Percentiles rank a stretch among this genome's conserved stretches.
These are phyloP conservation scores for Gymnopilus dilepis DNA, from an alignment of 768 basidiomycete genomes.

Conservation along the genomic window DNA sequence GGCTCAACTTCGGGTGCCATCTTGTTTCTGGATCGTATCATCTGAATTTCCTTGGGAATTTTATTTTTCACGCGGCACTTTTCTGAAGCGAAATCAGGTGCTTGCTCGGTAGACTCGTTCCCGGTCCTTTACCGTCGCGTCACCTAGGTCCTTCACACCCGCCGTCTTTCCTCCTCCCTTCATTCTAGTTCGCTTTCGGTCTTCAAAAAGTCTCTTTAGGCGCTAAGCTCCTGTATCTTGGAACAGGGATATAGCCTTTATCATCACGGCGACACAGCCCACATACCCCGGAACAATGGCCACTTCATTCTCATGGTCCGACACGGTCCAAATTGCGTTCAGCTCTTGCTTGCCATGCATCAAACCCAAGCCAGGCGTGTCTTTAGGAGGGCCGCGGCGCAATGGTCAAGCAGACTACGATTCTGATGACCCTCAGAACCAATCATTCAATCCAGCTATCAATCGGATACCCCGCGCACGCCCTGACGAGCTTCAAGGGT, in stretches of 20 bases:
- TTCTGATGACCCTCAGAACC: constrained; percentile 21
- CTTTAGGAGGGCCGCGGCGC: constrained; percentile 2
- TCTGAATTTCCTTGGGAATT: neutral
- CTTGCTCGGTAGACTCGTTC: neutral
- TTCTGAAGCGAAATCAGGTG: neutral
- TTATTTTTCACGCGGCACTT: neutral
- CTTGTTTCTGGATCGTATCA: no score
- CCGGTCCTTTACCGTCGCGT: neutral
- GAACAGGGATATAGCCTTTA: no score
- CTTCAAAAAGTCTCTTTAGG: neutral
- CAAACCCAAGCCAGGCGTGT: constrained; percentile 28
- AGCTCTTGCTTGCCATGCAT: constrained; percentile 67
- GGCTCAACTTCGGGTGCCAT: no score
- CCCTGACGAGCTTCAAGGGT: constrained; percentile 44
- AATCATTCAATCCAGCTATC: constrained; percentile 34
- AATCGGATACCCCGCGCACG: constrained; percentile 43
- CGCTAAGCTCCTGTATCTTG: neutral
- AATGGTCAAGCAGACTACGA: neutral
- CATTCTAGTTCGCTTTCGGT: neutral
- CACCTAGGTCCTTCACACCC: neutral
- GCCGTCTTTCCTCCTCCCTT: neutral
- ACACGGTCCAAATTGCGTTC: constrained; percentile 61
- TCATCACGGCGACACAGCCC: no score
- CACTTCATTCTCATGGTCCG: constrained; percentile 60
- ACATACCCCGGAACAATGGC: constrained; percentile 36